Conservation (phyloP, 1,284 basidiomycete species). For the Sanguinoderma infundibulare region DNA sequence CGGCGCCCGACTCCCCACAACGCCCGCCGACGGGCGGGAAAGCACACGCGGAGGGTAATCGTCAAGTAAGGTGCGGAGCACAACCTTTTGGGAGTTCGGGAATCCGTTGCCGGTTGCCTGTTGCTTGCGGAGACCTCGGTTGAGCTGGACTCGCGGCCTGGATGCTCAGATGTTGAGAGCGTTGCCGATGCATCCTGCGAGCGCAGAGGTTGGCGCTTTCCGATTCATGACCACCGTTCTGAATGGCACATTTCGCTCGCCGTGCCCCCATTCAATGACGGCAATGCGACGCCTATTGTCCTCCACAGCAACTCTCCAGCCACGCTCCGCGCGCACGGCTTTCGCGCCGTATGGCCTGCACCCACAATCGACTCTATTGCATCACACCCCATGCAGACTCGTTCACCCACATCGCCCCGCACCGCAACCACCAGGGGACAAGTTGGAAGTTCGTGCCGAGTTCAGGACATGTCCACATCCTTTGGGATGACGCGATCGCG, state of each 20-base stretch:
- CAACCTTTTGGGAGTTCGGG: neutral
- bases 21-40: slow-evolving; percentile 71
- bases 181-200: too few species aligned
- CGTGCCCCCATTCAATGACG: too few species aligned
- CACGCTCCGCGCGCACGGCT: too few species aligned
- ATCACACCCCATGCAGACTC: neutral
- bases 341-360: neutral
- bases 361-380: neutral
- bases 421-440: neutral
- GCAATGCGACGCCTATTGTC: too few species aligned
- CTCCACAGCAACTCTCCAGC: too few species aligned
- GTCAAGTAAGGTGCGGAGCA: slow-evolving; percentile 24
- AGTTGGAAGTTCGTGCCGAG: neutral
- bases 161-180: neutral
- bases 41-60: slow-evolving; percentile 64
- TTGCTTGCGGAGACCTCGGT: neutral
- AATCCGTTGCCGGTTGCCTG: neutral
- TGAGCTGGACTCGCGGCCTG: neutral
- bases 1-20: slow-evolving; percentile 66
- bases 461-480: neutral
- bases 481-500: neutral
- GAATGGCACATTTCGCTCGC: neutral
- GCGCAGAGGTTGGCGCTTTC: neutral
- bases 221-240: neutral
- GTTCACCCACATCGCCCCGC: neutral